Evolutionary conservation across 2,329 filamentous ascomycete species (phyloP).

Genomic region (Arthroderma sp.): DNA sequence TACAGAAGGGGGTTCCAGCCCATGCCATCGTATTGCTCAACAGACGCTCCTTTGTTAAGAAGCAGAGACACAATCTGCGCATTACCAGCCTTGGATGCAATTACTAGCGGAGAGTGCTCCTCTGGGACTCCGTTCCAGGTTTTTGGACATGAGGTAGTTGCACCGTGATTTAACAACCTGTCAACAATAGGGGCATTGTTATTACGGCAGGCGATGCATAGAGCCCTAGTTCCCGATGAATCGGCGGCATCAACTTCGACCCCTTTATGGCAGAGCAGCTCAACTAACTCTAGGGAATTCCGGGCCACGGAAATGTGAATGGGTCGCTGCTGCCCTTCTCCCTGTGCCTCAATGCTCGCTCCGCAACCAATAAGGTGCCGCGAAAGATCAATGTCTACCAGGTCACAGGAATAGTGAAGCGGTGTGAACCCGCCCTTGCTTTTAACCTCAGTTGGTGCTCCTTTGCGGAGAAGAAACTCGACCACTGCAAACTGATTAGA

Average conservation of each 20-base stretch:
- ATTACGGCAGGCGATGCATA: constrained; percentile 26
- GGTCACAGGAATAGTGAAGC: constrained; percentile 30
- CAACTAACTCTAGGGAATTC: constrained; percentile 22
- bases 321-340: constrained; percentile 20
- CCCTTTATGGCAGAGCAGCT: constrained; percentile 23
- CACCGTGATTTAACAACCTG: constrained; percentile 25
- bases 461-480: constrained; percentile 27
- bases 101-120: constrained; percentile 23
- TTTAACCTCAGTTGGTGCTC: constrained; percentile 20
- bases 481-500: constrained; percentile 28
- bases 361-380: constrained; percentile 25
- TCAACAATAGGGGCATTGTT: constrained; percentile 26
- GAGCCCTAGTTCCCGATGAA: constrained; percentile 24
- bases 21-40: constrained; percentile 25
- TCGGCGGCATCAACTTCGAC: constrained; percentile 23
- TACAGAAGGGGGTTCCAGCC: constrained; percentile 30
- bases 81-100: not conserved
- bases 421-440: constrained; percentile 23
- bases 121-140: constrained; percentile 18
- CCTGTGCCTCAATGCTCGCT: constrained; percentile 26
- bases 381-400: constrained; percentile 22
- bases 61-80: constrained; percentile 4
- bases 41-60: constrained; percentile 23
- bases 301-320: constrained; percentile 26
- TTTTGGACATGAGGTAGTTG: constrained; percentile 17